These are phyloP conservation scores for Alternaria gansuensis DNA, from an alignment of 2,329 filamentous ascomycete species.

Conservation along the genomic window DNA sequence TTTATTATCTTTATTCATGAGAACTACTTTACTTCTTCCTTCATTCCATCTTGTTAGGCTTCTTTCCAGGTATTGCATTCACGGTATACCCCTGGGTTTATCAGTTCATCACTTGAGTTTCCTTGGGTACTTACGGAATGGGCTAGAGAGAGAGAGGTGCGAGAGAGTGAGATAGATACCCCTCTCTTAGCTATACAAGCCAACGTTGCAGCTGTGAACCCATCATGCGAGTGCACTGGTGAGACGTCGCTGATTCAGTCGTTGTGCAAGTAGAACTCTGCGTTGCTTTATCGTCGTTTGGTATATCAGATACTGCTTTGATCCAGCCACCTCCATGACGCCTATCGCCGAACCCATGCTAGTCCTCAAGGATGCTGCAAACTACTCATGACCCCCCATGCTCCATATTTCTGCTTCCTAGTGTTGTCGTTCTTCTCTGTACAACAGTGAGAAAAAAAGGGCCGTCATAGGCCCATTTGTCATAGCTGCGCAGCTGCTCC, in stretches of 20 bases:
- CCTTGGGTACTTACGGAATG: slow-evolving; percentile 4
- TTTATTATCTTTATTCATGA: slow-evolving; percentile 6
- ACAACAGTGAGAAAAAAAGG: slow-evolving; percentile 14
- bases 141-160: background rate
- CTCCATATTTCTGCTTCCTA: background rate
- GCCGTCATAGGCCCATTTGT: slow-evolving; percentile 22
- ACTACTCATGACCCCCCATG: slow-evolving; percentile 12
- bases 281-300: slow-evolving; percentile 3
- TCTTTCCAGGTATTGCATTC: background rate
- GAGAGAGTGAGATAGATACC: slow-evolving; percentile 27
- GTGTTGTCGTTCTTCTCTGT: background rate
- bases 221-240: background rate
- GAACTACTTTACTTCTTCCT: slow-evolving; percentile 5
- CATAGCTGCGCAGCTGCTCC: slow-evolving; percentile 36
- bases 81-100: slow-evolving; percentile 16
- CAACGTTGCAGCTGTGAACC: background rate
- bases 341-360: slow-evolving; percentile 36
- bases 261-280: background rate
- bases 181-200: slow-evolving; percentile 7
- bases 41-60: background rate
- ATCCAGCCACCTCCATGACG: slow-evolving; percentile 31
- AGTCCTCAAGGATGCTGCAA: slow-evolving; percentile 18
- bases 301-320: slow-evolving; percentile 24
- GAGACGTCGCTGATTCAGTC: background rate
- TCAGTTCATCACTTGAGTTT: slow-evolving; percentile 5